These are phyloP conservation scores for Bipolaris zeicola DNA, from an alignment of 2,329 filamentous ascomycete genomes.

Conservation along the genomic window DNA sequence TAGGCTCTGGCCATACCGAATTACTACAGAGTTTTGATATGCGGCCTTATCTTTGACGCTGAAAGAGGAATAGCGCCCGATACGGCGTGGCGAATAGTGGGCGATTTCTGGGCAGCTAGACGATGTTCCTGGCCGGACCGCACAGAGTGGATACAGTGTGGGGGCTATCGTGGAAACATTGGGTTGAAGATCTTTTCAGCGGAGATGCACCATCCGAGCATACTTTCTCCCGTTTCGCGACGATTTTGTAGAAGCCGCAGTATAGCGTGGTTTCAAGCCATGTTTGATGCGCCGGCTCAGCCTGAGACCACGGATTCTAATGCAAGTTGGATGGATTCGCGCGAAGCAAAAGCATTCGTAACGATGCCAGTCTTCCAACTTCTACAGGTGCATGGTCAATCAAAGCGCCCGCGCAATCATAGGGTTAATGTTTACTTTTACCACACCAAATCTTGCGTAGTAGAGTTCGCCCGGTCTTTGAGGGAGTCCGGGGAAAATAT, in stretches of 20 bases:
- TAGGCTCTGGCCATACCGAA: conserved; percentile 10
- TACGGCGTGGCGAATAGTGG: conserved; percentile 7
- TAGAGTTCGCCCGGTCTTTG: background rate
- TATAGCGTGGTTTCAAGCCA: background rate
- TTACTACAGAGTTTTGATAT: conserved; percentile 25
- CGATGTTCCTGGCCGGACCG: conserved; percentile 19
- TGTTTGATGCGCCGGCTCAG: background rate
- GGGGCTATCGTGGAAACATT: conserved; percentile 11
- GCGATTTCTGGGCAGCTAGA: conserved; percentile 13
- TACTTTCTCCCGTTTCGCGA: background rate
- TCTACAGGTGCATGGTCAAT: background rate
- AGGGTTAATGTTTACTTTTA: background rate
- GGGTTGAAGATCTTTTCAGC: conserved; percentile 11
- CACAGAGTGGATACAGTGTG: conserved; percentile 17
- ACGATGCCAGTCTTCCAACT: background rate
- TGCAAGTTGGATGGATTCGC: background rate
- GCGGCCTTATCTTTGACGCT: conserved; percentile 44
- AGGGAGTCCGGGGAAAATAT: no score
- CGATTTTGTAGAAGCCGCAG: background rate
- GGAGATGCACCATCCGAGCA: conserved; percentile 25
- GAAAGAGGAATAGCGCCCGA: conserved; percentile 31
- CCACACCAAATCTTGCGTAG: background rate
- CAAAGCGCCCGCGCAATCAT: background rate
- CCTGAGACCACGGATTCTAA: background rate
- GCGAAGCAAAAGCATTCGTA: background rate